phyloP scores from a whole-genome alignment of 768 basidiomycete genomes.

The Tephrocybe sp. region DNA sequence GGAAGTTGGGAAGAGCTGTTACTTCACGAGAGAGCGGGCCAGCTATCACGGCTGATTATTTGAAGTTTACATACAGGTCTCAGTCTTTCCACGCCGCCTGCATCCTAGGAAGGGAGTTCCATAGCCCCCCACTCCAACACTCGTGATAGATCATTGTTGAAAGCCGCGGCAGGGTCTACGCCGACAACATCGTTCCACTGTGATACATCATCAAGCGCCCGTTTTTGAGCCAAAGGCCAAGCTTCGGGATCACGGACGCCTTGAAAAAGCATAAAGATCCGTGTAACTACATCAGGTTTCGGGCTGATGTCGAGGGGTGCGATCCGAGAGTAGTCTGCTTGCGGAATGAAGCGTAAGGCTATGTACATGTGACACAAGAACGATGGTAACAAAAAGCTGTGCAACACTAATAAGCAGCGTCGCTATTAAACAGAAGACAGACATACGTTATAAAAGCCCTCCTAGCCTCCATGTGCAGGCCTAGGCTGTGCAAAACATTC shows the following conservation, averaged over 20 bases:
- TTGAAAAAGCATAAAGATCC: conserved; percentile 47
- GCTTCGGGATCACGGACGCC: conserved; percentile 25
- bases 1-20: not conserved
- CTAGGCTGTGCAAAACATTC: conserved; percentile 24
- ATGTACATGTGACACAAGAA: conserved; percentile 36
- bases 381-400: conserved; percentile 42
- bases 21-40: not conserved
- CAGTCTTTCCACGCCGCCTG: not conserved
- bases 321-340: conserved; percentile 36
- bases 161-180: conserved; percentile 22
- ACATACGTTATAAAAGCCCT: conserved; percentile 45
- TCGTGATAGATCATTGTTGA: conserved; percentile 29
- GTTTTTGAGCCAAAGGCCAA: conserved; percentile 25
- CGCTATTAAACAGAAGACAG: not conserved
- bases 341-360: conserved; percentile 44
- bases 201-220: conserved; percentile 19
- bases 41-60: not conserved
- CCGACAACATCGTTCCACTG: conserved; percentile 34
- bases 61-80: not conserved
- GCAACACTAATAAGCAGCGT: not conserved
- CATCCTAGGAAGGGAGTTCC: conserved; percentile 26
- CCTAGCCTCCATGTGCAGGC: conserved; percentile 39
- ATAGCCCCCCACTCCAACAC: conserved; percentile 49
- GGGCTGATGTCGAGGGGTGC: conserved; percentile 37
- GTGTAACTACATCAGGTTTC: conserved; percentile 37